Conservation (phyloP, 371 early-diverging fungal genomes). For the Chytridiales sp. region DNA sequence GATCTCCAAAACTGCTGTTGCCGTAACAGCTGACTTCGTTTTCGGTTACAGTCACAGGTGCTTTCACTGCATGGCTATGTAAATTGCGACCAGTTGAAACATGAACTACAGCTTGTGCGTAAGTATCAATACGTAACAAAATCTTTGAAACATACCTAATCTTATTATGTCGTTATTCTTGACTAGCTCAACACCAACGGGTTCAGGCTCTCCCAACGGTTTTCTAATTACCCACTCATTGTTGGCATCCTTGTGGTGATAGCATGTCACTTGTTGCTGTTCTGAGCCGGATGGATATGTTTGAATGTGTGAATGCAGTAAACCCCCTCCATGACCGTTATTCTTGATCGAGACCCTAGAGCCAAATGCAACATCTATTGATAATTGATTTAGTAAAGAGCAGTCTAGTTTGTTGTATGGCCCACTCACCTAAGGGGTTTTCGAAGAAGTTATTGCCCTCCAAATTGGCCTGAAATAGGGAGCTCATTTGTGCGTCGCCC, state of each 20-base stretch:
- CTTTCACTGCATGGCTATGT: conserved; percentile 78
- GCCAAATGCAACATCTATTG: conserved; percentile 86
- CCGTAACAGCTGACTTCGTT: conserved; percentile 89
- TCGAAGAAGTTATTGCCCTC: conserved; percentile 74
- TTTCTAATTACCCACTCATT: conserved; percentile 85
- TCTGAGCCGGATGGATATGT: conserved; percentile 90
- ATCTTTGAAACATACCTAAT: conserved; percentile 43
- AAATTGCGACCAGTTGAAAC: conserved; percentile 69
- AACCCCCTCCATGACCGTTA: conserved; percentile 83
- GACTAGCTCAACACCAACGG: conserved; percentile 53
- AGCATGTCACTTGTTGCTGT: conserved; percentile 98
- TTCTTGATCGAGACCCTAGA: conserved; percentile 90
- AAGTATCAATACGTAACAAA: neutral
- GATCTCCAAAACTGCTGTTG: conserved; percentile 66
- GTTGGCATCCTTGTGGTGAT: conserved; percentile 96
- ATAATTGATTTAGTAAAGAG: neutral
- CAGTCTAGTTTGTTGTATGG: neutral
- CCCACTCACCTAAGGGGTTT: conserved; percentile 76
- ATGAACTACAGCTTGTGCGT: conserved; percentile 53
- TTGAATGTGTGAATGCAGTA: conserved; percentile 97
- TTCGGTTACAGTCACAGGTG: conserved; percentile 81
- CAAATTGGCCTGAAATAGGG: conserved; percentile 95
- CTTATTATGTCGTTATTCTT: conserved; percentile 80
- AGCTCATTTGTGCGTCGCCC: conserved; percentile 98
- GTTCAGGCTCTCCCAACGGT: conserved; percentile 34